Conservation (phyloP, 768 basidiomycete species). For the Mycena metata region DNA sequence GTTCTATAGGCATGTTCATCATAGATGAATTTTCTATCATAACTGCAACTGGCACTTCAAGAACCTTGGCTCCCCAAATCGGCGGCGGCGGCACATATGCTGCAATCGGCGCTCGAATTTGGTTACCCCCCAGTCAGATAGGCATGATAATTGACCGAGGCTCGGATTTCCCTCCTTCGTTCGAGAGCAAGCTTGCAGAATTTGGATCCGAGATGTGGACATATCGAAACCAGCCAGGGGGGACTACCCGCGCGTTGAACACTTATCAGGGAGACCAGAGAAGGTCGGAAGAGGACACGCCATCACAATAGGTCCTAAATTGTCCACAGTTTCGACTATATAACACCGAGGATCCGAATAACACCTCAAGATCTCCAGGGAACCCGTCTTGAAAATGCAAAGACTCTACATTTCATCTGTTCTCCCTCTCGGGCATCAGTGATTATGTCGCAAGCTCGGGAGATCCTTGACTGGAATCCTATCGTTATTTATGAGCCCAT, state of each 20-base stretch:
- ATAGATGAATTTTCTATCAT: constrained; percentile 82
- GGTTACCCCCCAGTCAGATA: constrained; percentile 73
- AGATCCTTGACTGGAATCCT: constrained; percentile 72
- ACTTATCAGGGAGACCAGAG: constrained; percentile 80
- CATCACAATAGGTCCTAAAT: constrained; percentile 15
- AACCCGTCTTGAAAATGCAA: constrained; percentile 65
- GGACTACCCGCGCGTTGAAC: constrained; percentile 83
- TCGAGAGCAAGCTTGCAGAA: constrained; percentile 66
- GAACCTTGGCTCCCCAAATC: constrained; percentile 70
- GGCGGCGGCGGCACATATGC: constrained; percentile 93
- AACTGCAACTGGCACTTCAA: constrained; percentile 67
- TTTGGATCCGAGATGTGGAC: constrained; percentile 86
- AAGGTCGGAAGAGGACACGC: constrained; percentile 59
- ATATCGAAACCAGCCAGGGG: constrained; percentile 70
- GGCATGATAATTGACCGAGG: constrained; percentile 92
- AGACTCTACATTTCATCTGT: constrained; percentile 85
- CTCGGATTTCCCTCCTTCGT: constrained; percentile 74
- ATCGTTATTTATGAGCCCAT: constrained; percentile 87
- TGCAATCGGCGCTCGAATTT: constrained; percentile 84
- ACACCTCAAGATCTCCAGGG: constrained; percentile 75
- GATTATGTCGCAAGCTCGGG: constrained; percentile 74
- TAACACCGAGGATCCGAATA: constrained; percentile 78
- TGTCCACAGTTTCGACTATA: constrained; percentile 77
- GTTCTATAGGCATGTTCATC: constrained; percentile 74
- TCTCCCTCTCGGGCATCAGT: constrained; percentile 78